These are phyloP conservation scores for Fusarium piperis DNA, from an alignment of 2,329 filamentous ascomycete species.

Conservation along the genomic window DNA sequence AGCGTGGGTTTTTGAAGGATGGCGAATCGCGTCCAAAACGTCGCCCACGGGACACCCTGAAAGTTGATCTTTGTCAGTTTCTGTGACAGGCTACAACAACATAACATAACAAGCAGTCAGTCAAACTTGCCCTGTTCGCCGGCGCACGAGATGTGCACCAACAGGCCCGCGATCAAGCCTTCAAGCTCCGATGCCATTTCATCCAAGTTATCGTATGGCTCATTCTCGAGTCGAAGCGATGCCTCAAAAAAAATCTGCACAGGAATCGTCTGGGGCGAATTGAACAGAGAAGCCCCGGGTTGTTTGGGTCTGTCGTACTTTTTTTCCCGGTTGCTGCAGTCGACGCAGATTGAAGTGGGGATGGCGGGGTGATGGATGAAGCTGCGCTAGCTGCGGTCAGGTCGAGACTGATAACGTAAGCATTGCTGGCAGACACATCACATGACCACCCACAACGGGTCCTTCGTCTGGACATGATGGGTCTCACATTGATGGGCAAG, in stretches of 20 bases:
- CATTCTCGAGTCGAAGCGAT: constrained; percentile 42
- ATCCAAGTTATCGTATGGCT: constrained; percentile 15
- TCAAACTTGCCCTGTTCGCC: constrained; percentile 50
- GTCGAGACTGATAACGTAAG: constrained; percentile 35
- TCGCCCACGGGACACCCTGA: constrained; percentile 47
- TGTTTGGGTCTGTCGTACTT: constrained; percentile 12
- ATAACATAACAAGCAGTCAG: neutral
- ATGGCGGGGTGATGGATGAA: constrained; percentile 30
- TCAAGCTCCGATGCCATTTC: constrained; percentile 52
- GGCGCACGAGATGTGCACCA: constrained; percentile 50
- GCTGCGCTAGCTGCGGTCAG: neutral
- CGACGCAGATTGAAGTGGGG: constrained; percentile 33
- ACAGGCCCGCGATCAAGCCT: constrained; percentile 49
- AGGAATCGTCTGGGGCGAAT: constrained; percentile 40
- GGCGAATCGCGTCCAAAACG: constrained; percentile 46
- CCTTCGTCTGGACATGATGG: neutral
- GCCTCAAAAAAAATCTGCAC: constrained; percentile 32
- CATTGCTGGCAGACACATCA: neutral
- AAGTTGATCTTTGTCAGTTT: constrained; percentile 13
- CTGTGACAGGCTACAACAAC: neutral
- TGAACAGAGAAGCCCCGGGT: constrained; percentile 40
- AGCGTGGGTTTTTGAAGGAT: constrained; percentile 33
- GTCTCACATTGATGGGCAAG: no score
- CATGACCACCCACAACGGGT: neutral
- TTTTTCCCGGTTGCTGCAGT: constrained; percentile 34